These are phyloP conservation scores for Parathielavia hyrcaniae DNA, from an alignment of 495 filamentous ascomycete genomes.

Conservation along the genomic window DNA sequence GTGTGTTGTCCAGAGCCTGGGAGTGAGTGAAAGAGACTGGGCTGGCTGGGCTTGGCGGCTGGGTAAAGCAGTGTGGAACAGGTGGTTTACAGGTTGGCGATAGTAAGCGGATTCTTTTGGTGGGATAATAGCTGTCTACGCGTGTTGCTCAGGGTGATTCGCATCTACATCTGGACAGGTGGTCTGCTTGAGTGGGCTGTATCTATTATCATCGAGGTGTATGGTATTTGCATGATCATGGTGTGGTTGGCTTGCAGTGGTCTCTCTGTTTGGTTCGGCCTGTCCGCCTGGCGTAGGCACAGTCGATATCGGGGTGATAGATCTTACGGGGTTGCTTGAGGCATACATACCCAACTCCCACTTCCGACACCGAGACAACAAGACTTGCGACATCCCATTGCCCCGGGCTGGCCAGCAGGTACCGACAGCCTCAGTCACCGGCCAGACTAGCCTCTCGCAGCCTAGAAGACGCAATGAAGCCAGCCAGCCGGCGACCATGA, in stretches of 20 bases:
- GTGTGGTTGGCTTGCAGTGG: neutral
- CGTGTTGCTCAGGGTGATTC: neutral
- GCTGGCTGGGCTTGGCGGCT: neutral
- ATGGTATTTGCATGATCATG: neutral
- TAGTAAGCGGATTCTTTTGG: neutral
- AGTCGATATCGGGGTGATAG: neutral
- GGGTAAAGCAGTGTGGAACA: neutral
- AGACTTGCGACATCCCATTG: too few relatives aligned
- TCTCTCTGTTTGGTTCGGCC: too few relatives aligned
- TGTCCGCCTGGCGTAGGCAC: too few relatives aligned
- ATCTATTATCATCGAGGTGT: neutral
- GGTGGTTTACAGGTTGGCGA: neutral
- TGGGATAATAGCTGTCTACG: neutral
- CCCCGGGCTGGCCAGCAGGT: too few relatives aligned
- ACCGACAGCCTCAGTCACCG: too few relatives aligned
- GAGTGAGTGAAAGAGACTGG: slow-evolving; percentile 1
- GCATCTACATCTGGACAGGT: neutral
- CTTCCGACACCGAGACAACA: too few relatives aligned
- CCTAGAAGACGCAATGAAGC: neutral
- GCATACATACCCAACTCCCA: too few relatives aligned
- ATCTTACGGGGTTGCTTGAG: neutral
- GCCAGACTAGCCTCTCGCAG: too few relatives aligned
- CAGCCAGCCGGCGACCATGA: neutral
- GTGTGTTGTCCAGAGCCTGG: neutral
- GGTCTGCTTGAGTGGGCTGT: neutral